A percentile compares a stretch with the other conserved stretches of the same genome.
Evolutionary conservation across 768 basidiomycete genomes (phyloP).

Genomic region (Tephrocybe sp.): DNA sequence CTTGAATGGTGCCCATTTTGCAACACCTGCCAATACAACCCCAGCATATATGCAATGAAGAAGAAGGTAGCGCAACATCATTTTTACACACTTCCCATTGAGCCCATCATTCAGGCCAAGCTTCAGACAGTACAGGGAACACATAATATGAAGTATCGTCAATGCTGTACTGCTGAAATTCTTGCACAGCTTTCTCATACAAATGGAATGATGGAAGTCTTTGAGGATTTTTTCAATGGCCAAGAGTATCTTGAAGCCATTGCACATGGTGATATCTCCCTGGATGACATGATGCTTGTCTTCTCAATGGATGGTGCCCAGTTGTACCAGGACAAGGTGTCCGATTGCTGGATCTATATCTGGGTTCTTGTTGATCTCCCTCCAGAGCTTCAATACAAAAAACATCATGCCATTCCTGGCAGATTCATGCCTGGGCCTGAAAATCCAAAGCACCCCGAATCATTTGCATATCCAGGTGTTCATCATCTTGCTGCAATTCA

Average conservation of each 20-base stretch:
- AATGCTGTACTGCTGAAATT: no score
- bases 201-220: neutral
- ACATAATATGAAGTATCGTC: no score
- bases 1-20: slow-evolving; percentile 24
- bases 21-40: slow-evolving; percentile 9
- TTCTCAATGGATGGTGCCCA: slow-evolving; percentile 33
- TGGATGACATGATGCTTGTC: slow-evolving; percentile 25
- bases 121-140: no score
- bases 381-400: slow-evolving; percentile 14
- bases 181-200: neutral
- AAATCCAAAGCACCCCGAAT: slow-evolving; percentile 24
- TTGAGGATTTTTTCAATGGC: slow-evolving; percentile 3
- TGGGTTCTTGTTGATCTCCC: slow-evolving; percentile 24
- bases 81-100: slow-evolving; percentile 40
- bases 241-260: neutral
- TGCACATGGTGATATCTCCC: slow-evolving; percentile 12
- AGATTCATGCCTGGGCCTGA: slow-evolving; percentile 24
- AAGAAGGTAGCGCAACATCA: slow-evolving; percentile 20
- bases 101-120: no score
- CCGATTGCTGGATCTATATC: slow-evolving; percentile 32
- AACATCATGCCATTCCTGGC: slow-evolving; percentile 19
- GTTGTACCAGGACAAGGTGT: slow-evolving; percentile 30
- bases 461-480: slow-evolving; percentile 21
- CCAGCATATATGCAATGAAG: no score
- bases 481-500: slow-evolving; percentile 18